phyloP scores from a whole-genome alignment of 2,329 filamentous ascomycete species.

The Penicillium sp. region DNA sequence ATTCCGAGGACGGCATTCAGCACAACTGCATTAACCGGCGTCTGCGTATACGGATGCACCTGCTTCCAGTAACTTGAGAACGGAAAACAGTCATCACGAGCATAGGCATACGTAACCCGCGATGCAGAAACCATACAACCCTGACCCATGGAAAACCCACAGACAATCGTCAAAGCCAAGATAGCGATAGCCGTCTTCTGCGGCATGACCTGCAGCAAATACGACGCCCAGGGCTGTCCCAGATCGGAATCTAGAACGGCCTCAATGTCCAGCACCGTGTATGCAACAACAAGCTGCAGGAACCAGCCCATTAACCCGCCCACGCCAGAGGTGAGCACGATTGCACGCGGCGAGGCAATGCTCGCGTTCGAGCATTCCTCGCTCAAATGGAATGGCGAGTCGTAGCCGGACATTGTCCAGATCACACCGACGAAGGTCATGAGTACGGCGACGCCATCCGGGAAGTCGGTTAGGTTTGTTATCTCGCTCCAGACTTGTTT shows the following conservation, averaged over 20 bases:
- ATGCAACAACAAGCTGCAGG: constrained; percentile 69
- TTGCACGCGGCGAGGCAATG: constrained; percentile 67
- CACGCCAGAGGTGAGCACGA: constrained; percentile 64
- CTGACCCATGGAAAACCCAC: constrained; percentile 69
- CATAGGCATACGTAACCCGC: constrained; percentile 70
- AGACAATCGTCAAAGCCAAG: constrained; percentile 64
- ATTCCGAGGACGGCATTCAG: constrained; percentile 62
- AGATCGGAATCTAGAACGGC: constrained; percentile 59
- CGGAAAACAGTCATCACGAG: constrained; percentile 68
- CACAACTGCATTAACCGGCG: constrained; percentile 69
- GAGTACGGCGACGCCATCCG: constrained; percentile 63
- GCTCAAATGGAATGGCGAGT: constrained; percentile 68
- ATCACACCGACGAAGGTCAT: constrained; percentile 71
- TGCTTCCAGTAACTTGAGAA: constrained; percentile 56
- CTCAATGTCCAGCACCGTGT: constrained; percentile 65
- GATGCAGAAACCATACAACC: constrained; percentile 68
- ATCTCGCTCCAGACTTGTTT: constrained; percentile 64
- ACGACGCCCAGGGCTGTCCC: constrained; percentile 69
- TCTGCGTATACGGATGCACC: constrained; percentile 60
- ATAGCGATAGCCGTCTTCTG: constrained; percentile 60
- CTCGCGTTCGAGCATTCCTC: constrained; percentile 74
- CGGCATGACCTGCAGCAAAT: constrained; percentile 64
- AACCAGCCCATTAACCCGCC: constrained; percentile 70
- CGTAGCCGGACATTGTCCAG: constrained; percentile 68
- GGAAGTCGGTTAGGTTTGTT: constrained; percentile 64